Evolutionary conservation across 202 grass and related monocot genomes (phyloP).

Genomic region (Elaeis oleifera): DNA sequence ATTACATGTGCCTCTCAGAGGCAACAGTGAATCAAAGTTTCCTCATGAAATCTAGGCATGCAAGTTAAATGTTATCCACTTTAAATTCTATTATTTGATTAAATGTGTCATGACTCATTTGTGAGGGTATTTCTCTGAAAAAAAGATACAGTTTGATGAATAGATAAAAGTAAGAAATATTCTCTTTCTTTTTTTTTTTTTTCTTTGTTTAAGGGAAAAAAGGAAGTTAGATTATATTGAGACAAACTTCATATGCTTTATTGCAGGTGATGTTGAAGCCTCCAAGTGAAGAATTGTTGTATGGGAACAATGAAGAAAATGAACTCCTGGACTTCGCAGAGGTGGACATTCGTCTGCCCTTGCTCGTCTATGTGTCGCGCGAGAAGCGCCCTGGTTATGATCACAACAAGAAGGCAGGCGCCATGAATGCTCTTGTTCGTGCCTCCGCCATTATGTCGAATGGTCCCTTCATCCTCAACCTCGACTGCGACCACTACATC

Average conservation of each 20-base stretch:
- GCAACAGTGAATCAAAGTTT: too few relatives aligned
- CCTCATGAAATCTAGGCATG: too few relatives aligned
- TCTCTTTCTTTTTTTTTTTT: too few relatives aligned
- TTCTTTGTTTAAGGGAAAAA: too few relatives aligned
- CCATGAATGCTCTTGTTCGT: conserved; percentile 91
- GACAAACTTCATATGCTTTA: background rate
- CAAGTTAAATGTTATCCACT: too few relatives aligned
- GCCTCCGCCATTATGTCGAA: conserved; percentile 95
- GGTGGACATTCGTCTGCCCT: conserved; percentile 72
- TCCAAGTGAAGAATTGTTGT: conserved; percentile 51
- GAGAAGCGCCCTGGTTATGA: conserved; percentile 97
- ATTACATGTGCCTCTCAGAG: too few relatives aligned
- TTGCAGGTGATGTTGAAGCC: conserved; percentile 92
- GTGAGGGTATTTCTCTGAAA: too few relatives aligned
- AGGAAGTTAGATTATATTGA: too few relatives aligned
- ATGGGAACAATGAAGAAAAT: conserved; percentile 52
- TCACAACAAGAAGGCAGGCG: conserved; percentile 96
- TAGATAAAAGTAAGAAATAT: too few relatives aligned
- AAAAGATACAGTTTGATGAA: too few relatives aligned
- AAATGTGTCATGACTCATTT: too few relatives aligned
- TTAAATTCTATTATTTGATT: too few relatives aligned
- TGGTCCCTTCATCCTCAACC: conserved; percentile 93
- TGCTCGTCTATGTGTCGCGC: conserved; percentile 89
- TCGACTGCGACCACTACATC: conserved; percentile 95
- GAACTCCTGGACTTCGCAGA: conserved; percentile 50